These are phyloP conservation scores for Aspergillus costaricaensis DNA, from an alignment of 2,329 filamentous ascomycete species.

Conservation along the genomic window DNA sequence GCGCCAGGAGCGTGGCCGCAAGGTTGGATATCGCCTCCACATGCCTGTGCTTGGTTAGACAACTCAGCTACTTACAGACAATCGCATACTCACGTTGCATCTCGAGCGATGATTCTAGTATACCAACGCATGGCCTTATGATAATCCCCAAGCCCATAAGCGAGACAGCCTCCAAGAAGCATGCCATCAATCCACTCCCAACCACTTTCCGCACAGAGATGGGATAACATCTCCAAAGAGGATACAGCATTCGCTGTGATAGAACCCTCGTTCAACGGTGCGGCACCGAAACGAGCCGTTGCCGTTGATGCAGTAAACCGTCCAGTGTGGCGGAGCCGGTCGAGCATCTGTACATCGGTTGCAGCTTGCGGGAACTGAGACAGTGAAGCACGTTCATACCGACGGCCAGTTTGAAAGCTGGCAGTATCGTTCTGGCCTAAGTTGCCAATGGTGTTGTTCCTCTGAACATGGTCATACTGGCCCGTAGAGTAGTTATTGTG, in stretches of 20 bases:
- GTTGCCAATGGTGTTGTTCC: constrained; percentile 16
- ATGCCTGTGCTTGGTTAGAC: constrained; percentile 58
- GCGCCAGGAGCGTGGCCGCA: constrained; percentile 81
- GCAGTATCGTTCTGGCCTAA: constrained; percentile 20
- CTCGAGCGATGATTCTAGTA: constrained; percentile 58
- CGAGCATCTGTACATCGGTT: constrained; percentile 32
- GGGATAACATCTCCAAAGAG: constrained; percentile 71
- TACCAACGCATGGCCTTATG: constrained; percentile 63
- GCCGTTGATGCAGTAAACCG: constrained; percentile 30
- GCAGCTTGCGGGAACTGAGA: constrained; percentile 29
- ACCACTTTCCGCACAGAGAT: constrained; percentile 73
- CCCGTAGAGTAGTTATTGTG: constrained; percentile 41
- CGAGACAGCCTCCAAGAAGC: constrained; percentile 83
- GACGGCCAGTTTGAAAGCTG: constrained; percentile 17
- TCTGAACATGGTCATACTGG: constrained; percentile 36
- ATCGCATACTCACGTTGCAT: constrained; percentile 52
- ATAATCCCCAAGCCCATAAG: constrained; percentile 86
- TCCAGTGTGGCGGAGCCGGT: constrained; percentile 35
- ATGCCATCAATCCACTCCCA: constrained; percentile 95
- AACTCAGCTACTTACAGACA: constrained; percentile 10
- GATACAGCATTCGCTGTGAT: constrained; percentile 61
- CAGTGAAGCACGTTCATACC: constrained; percentile 28
- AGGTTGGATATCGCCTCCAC: constrained; percentile 93
- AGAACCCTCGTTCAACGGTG: constrained; percentile 39
- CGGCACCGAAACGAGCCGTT: constrained; percentile 36